Base-by-base conservation (phyloP, 1,284 basidiomycete species). In the Heterobasidion annosum region DNA sequence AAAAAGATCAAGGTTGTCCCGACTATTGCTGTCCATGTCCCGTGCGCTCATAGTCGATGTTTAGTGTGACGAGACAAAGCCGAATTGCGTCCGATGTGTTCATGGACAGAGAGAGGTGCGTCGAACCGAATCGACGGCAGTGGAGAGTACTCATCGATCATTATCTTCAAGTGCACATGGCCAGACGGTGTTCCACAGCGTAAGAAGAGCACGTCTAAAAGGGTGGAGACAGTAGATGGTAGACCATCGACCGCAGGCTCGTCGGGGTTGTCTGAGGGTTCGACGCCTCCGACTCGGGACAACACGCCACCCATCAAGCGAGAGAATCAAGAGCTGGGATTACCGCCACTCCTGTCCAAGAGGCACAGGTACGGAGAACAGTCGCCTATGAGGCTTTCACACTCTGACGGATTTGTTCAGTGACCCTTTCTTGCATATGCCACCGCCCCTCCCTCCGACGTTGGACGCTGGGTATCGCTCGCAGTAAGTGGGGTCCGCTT, bases 1-100 rank as follows among this genome's bases (percentile, higher is more conserved):
- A 91, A 91, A 75, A 91, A 91, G 77, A 88, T 91, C 63, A 91
- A 91, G 79, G 88, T 89, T 58, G 54, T 76, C n/a, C 37, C 10
- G 57, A 47, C 40, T 37, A 54, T 44, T 51, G n/a, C 54, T 43
- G 33, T 8, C 57, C 44, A 35, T 48, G 53, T 54, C 13, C 34
- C 34, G 15, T 56, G 34, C 40, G 60, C 57, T 32, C 57, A 64
- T 53, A 56, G 58, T 6, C 15, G 40, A 53, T 48, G 35, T 52
- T 44, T 59, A 91, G 88, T 91, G 88, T 68, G 88, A 91, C 65
- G 88, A 91, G 70, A 77, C 79, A 9, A 90, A 91, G 64, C 88
- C 88, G 42, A 81, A 76, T 57, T 91, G 88, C 69, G 81, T 82
- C 72, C 81, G 89, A 34, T 91, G 88, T 61, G 81, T 80, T 25